A percentile compares a stretch with the other conserved stretches of the same genome.
phyloP scores from a whole-genome alignment of 805 yeast species.

The Nakazawaea ernobii region DNA sequence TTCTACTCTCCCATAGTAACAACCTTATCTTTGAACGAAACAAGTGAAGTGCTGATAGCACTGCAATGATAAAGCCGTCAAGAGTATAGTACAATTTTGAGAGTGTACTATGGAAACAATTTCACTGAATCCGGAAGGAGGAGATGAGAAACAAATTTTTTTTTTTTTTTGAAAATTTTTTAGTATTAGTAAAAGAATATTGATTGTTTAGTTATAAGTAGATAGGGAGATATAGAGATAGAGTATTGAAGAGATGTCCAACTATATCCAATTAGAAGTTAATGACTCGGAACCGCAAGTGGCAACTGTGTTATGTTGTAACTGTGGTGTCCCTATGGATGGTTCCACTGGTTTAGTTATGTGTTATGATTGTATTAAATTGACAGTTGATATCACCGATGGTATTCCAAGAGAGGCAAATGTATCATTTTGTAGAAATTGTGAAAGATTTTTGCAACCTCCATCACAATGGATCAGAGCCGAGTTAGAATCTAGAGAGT shows the following conservation, averaged over 20 bases:
- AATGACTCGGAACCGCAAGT: constrained; percentile 32
- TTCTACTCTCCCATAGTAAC: constrained; percentile 23
- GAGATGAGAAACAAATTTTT: not conserved
- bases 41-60: constrained; percentile 37
- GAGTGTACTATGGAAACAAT: not conserved
- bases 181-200: not conserved
- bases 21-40: constrained; percentile 28
- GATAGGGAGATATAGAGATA: not conserved
- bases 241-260: constrained; percentile 29
- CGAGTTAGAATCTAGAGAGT: constrained; percentile 85
- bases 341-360: constrained; percentile 89
- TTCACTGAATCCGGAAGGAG: too few relatives aligned
- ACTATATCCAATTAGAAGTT: constrained; percentile 37
- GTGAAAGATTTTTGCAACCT: constrained; percentile 94
- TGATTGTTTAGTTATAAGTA: not conserved
- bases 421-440: constrained; percentile 90
- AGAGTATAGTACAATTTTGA: constrained; percentile 18
- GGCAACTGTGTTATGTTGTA: constrained; percentile 93
- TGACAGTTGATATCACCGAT: constrained; percentile 89
- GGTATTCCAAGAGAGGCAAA: constrained; percentile 94
- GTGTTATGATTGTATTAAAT: constrained; percentile 96
- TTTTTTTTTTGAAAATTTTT: not conserved
- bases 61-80: constrained; percentile 37
- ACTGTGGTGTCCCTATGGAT: constrained; percentile 98
- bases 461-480: constrained; percentile 92